Percentiles rank a stretch among this genome's conserved stretches.
phyloP scores from a whole-genome alignment of 192 early-diverging fungal species.

The Coemansia sp. region DNA sequence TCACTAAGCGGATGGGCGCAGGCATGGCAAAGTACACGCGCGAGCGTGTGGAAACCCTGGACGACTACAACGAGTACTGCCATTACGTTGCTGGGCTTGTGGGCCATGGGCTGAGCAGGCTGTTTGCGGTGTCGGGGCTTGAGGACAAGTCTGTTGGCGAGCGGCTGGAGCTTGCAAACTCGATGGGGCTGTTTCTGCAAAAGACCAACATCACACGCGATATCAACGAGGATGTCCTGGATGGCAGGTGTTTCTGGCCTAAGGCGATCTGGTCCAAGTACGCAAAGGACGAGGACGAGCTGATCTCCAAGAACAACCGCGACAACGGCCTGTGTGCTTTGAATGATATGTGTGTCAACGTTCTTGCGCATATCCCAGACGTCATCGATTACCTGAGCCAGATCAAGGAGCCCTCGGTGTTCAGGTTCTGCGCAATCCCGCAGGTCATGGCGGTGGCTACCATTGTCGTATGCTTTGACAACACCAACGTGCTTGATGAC shows the following conservation, averaged over 20 bases:
- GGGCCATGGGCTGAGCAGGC: constrained; percentile 85
- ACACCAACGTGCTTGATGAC: constrained; percentile 71
- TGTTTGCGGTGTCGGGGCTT: constrained; percentile 85
- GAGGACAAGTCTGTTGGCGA: constrained; percentile 63
- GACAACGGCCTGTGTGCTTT: constrained; percentile 75
- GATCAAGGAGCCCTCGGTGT: constrained; percentile 77
- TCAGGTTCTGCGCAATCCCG: constrained; percentile 98
- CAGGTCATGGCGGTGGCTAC: constrained; percentile 99
- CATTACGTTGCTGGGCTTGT: constrained; percentile 98
- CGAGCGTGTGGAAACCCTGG: constrained; percentile 66
- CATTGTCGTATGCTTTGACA: constrained; percentile 83
- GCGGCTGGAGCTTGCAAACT: constrained; percentile 68
- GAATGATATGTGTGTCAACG: constrained; percentile 86
- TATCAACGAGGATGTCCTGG: constrained; percentile 85
- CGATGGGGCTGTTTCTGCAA: constrained; percentile 98
- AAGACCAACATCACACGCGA: constrained; percentile 98
- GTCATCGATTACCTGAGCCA: constrained; percentile 82
- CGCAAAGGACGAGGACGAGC: constrained; percentile 65
- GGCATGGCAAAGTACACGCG: constrained; percentile 92
- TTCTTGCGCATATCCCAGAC: constrained; percentile 79
- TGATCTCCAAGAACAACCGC: constrained; percentile 69
- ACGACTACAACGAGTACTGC: constrained; percentile 95
- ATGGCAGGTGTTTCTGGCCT: constrained; percentile 96
- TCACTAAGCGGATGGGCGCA: constrained; percentile 86
- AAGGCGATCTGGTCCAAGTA: constrained; percentile 90